Base-by-base conservation (phyloP, 805 yeast genomes). In the Hanseniaspora guilliermondii region DNA sequence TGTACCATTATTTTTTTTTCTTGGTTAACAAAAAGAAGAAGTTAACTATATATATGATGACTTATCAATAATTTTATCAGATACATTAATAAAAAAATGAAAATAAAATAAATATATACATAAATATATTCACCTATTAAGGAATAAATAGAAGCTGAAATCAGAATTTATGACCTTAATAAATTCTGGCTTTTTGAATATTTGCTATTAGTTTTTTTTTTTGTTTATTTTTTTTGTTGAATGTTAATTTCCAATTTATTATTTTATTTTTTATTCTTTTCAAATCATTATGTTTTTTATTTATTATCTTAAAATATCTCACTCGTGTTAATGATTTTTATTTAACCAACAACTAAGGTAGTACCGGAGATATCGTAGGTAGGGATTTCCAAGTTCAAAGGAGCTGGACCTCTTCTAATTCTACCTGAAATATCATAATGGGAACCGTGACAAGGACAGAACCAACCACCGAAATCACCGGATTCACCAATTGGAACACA, bases 371-470 rank as follows among this genome's bases (percentile, higher is more conserved):
- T 85, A 63, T 82, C 87, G 71, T 93, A 93, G 64, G 79, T 76
- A 65, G 99, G 99, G 65, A 93, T 78, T 78, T 93, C 98, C 77
- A 93, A 81, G 79, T 93, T 93, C 73, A 87, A 80, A 68, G 99
- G 99, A 70, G 99, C 99, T 65, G 99, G 99, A 65, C 99, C 99
- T 77, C 82, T 91, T 83, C 99, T 87, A 71, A 93, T 91, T 83
- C 99, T 91, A 73, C 99, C 99, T 60, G 97, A 89, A 76, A 94
- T 94, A 76, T 93, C 98, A 75, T 93, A 93, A 74, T 94, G 98
- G 69, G 97, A 91, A 80, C 98, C 99, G 79, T 94, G 99, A 78
- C 98, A 93, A 62, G 99, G 98, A 75, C 98, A 93, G 91, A 93
- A 93, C 99, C 99, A 93, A 71, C 99, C 99, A 71, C 97, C 97